Evolutionary conservation across 805 yeast species (phyloP).

Genomic region (Candida stauntonica): DNA sequence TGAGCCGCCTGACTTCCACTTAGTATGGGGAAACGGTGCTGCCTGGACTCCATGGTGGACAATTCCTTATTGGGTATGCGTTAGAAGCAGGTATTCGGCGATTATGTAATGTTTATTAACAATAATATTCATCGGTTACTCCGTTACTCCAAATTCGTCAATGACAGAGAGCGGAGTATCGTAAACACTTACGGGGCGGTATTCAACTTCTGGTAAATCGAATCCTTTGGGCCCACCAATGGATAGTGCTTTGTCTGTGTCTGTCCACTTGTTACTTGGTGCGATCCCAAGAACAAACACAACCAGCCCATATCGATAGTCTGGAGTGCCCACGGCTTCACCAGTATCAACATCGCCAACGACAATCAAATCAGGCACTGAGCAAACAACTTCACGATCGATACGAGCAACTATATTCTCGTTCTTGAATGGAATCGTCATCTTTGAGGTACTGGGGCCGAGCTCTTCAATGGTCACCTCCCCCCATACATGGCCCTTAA

Average conservation of each 20-base stretch:
- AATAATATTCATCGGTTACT: no score
- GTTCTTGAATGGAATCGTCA: constrained; percentile 43
- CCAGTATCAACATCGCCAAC: constrained; percentile 40
- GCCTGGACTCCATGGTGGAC: no score
- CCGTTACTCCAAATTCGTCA: no score
- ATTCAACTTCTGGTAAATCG: constrained; percentile 33
- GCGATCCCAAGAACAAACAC: constrained; percentile 41
- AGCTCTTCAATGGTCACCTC: constrained; percentile 34
- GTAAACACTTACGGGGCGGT: constrained; percentile 34
- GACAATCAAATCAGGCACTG: constrained; percentile 44
- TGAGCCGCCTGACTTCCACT: no score
- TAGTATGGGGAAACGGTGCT: no score
- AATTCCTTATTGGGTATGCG: no score
- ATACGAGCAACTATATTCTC: constrained; percentile 38
- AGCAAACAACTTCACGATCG: constrained; percentile 30
- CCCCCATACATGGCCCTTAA: constrained; percentile 43
- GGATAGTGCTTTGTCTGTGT: constrained; percentile 31
- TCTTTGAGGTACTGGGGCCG: constrained; percentile 8
- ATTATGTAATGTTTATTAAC: no score
- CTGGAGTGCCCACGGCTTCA: constrained; percentile 46
- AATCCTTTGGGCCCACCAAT: constrained; percentile 39
- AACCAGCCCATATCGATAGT: constrained; percentile 40
- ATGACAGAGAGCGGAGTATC: constrained; percentile 34
- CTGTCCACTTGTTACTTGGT: constrained; percentile 36
- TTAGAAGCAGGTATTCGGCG: no score